Evolutionary conservation across 2,329 filamentous ascomycete species (phyloP).

Genomic region (Pseudocercospora fuligena): DNA sequence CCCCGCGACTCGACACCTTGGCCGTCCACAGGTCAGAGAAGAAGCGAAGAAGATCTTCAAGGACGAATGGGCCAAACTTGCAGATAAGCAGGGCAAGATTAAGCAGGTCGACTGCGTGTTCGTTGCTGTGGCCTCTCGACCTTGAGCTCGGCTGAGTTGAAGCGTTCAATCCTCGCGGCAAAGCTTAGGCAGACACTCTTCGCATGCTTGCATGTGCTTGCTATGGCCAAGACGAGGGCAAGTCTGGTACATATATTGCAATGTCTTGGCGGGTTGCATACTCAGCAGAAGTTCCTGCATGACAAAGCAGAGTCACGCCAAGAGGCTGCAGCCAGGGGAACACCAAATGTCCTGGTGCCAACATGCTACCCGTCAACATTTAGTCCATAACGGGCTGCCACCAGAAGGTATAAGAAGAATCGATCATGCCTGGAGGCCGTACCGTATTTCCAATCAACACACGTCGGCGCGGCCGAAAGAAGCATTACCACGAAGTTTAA

Average conservation of each 20-base stretch:
- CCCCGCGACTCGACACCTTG: constrained; percentile 35
- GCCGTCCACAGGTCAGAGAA: constrained; percentile 38
- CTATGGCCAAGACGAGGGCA: too few species aligned
- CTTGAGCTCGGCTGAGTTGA: background rate
- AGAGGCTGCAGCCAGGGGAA: background rate
- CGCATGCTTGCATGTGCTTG: too few species aligned
- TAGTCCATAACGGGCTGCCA: background rate
- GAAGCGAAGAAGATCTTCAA: constrained; percentile 40
- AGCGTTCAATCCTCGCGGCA: too few species aligned
- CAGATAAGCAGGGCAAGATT: constrained; percentile 43
- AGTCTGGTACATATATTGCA: too few species aligned
- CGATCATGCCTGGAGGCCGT: background rate
- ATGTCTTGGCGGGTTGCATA: too few species aligned
- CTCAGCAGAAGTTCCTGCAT: background rate
- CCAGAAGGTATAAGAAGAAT: background rate
- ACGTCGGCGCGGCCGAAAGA: background rate
- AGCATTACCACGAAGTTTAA: too few species aligned
- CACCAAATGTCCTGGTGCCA: background rate
- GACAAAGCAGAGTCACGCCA: background rate
- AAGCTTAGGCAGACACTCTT: too few species aligned
- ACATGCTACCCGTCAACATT: background rate
- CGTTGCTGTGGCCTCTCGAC: constrained; percentile 43
- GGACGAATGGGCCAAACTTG: constrained; percentile 45
- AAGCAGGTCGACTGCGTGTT: constrained; percentile 47
- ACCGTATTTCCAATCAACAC: background rate